A percentile compares a stretch with the other conserved stretches of the same genome.
phyloP scores from a whole-genome alignment of 179 eudicot genomes.

The Patellifolia procumbens region DNA sequence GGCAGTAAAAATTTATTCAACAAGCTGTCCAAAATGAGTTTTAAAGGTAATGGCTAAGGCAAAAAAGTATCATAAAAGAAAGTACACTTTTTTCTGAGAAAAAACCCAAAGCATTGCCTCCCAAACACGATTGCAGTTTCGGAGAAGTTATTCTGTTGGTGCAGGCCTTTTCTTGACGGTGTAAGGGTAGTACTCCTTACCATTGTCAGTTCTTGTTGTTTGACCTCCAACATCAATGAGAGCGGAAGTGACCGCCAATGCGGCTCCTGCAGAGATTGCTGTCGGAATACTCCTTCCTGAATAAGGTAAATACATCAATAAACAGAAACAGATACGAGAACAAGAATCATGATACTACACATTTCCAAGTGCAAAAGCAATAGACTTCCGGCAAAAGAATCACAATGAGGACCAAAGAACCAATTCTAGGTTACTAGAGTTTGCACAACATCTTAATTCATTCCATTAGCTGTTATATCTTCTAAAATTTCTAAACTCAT shows the following conservation, averaged over 20 bases:
- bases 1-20: constrained; percentile 8
- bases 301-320: neutral
- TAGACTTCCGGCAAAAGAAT: too few relatives aligned
- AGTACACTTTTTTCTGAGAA: constrained; percentile 13
- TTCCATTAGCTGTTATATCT: too few relatives aligned
- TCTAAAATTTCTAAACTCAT: too few relatives aligned
- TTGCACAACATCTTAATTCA: too few relatives aligned
- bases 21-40: constrained; percentile 12
- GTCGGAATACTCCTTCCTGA: constrained; percentile 74
- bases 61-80: constrained; percentile 13
- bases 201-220: constrained; percentile 71
- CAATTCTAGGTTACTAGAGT: too few relatives aligned
- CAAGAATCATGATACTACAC: neutral
- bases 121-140: neutral
- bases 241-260: constrained; percentile 74
- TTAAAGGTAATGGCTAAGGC: constrained; percentile 2
- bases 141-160: constrained; percentile 29
- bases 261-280: constrained; percentile 84
- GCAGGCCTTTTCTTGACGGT: constrained; percentile 75
- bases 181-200: constrained; percentile 91
- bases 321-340: neutral
- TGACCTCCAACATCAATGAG: constrained; percentile 72
- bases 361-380: neutral
- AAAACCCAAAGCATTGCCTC: neutral
- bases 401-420: too few relatives aligned